These are phyloP conservation scores for Kuraishia ogatae DNA, from an alignment of 805 yeast genomes.

Conservation along the genomic window DNA sequence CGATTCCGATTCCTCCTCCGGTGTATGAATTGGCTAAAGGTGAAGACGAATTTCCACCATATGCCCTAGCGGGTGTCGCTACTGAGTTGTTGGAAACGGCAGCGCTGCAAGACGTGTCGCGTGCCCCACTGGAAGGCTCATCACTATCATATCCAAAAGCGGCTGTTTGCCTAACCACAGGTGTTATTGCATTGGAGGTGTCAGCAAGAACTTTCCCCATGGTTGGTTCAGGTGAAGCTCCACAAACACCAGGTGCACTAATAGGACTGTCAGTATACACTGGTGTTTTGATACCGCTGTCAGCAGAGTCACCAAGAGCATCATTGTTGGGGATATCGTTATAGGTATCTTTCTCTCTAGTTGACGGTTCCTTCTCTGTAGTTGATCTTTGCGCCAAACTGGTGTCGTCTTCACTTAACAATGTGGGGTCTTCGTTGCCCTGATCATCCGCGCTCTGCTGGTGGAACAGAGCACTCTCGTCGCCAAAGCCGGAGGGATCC, in stretches of 20 bases:
- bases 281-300: no score
- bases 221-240: no score
- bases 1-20: not conserved
- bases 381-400: not conserved
- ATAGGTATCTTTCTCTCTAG: no score
- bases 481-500: not conserved
- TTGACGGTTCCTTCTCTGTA: no score
- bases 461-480: no score
- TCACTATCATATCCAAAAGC: not conserved
- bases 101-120: not conserved
- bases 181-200: not conserved
- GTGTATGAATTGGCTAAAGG: not conserved
- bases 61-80: not conserved
- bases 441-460: not conserved
- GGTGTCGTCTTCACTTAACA: not conserved
- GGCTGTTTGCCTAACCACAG: not conserved
- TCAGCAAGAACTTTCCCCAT: no score
- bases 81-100: not conserved
- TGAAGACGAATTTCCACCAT: not conserved
- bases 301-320: no score
- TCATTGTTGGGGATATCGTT: no score
- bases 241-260: no score
- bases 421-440: not conserved
- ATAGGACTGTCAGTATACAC: no score
- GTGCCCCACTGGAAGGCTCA: no score